Evolutionary conservation across 2,329 filamentous ascomycete species (phyloP).

Genomic region (Penicillium palitans): DNA sequence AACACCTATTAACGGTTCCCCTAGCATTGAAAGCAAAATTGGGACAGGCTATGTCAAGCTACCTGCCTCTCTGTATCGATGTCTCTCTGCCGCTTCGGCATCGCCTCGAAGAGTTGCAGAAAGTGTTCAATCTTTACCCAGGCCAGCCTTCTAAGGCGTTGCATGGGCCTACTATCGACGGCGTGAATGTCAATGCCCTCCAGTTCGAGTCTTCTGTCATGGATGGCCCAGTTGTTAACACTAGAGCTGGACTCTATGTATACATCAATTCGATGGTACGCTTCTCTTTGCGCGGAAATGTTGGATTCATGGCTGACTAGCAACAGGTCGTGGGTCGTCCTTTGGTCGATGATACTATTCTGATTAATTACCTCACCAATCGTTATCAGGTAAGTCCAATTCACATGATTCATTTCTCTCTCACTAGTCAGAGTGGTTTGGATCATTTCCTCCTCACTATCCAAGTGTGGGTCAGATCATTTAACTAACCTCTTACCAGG

Average conservation of each 20-base stretch:
- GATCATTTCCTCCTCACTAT: background rate
- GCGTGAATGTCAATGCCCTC: conserved; percentile 48
- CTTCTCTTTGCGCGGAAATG: background rate
- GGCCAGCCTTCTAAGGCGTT: conserved; percentile 45
- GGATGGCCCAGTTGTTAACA: conserved; percentile 71
- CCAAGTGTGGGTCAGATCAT: background rate
- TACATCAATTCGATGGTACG: conserved; percentile 77
- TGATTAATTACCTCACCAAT: conserved; percentile 80
- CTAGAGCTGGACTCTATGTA: conserved; percentile 78
- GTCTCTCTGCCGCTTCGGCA: conserved; percentile 42
- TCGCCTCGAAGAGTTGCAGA: conserved; percentile 43
- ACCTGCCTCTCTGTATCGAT: conserved; percentile 43
- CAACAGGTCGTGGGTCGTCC: conserved; percentile 75
- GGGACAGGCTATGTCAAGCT: conserved; percentile 41
- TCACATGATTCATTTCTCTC: background rate
- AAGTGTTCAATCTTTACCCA: conserved; percentile 44
- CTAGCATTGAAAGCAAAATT: conserved; percentile 39
- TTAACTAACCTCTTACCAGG: conserved; percentile 47
- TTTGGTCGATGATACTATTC: conserved; percentile 73
- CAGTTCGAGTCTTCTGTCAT: conserved; percentile 56
- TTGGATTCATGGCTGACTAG: conserved; percentile 33
- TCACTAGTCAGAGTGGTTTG: background rate
- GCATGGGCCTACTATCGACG: conserved; percentile 45
- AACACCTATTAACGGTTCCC: conserved; percentile 7
- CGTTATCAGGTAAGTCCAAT: conserved; percentile 67